Percentiles rank a stretch among this genome's conserved stretches.
phyloP scores from a whole-genome alignment of 371 early-diverging fungal genomes.

The Umbelopsis sp. region DNA sequence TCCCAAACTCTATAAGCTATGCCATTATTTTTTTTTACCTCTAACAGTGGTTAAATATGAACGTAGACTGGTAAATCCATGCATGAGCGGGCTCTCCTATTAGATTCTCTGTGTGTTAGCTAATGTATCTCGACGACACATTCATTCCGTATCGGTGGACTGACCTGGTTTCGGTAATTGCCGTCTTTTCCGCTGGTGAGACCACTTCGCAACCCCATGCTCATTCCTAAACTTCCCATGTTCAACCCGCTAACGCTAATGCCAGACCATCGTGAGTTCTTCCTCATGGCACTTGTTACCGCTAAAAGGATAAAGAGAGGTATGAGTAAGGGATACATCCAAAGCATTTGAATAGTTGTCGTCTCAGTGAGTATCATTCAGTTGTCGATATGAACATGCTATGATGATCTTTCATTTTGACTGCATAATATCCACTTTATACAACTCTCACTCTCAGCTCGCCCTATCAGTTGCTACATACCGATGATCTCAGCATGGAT shows the following conservation, averaged over 20 bases:
- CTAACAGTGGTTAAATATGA: slow-evolving; percentile 62
- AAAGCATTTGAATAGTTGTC: background rate
- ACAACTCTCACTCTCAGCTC: background rate
- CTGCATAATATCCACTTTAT: too few species aligned
- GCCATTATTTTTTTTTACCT: slow-evolving; percentile 42
- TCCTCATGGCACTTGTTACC: slow-evolving; percentile 84
- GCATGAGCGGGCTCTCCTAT: slow-evolving; percentile 74
- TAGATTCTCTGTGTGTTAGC: background rate
- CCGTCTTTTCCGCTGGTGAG: slow-evolving; percentile 45
- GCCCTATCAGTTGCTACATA: slow-evolving; percentile 22
- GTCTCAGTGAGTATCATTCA: background rate
- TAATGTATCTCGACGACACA: slow-evolving; percentile 26
- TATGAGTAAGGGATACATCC: too few species aligned
- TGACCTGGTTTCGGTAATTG: slow-evolving; percentile 48
- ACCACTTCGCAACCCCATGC: slow-evolving; percentile 65
- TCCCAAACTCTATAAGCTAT: slow-evolving; percentile 6
- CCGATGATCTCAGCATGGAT: slow-evolving; percentile 80
- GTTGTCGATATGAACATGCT: too few species aligned
- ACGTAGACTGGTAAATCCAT: slow-evolving; percentile 72
- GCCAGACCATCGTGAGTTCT: slow-evolving; percentile 84
- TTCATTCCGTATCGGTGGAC: background rate
- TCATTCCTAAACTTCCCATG: slow-evolving; percentile 69
- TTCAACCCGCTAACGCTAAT: slow-evolving; percentile 62
- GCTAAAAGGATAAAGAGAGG: slow-evolving; percentile 23
- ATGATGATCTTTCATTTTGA: too few species aligned